Percentiles rank a stretch among this genome's conserved stretches.
Evolutionary conservation across 2,329 filamentous ascomycete genomes (phyloP).

Genomic region (Monosporascus ibericus): DNA sequence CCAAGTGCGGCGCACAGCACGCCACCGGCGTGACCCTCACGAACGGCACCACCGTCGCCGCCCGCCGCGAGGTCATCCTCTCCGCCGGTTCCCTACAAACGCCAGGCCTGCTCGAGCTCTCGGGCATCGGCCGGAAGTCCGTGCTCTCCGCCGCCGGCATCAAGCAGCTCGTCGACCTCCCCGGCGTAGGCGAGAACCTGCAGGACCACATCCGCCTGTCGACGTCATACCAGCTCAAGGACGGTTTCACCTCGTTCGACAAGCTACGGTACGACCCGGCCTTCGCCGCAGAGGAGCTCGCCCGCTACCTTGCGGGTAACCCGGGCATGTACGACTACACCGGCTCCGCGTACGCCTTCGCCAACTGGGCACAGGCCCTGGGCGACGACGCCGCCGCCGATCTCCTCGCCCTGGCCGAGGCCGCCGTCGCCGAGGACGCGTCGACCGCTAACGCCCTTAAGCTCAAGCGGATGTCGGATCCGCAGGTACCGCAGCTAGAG

Average conservation of each 20-base stretch:
- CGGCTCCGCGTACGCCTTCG: too few species aligned
- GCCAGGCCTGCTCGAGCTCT: constrained; percentile 55
- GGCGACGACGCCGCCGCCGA: too few species aligned
- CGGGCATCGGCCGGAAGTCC: constrained; percentile 47
- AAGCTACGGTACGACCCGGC: too few species aligned
- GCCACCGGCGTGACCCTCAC: constrained; percentile 34
- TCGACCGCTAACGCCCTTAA: too few species aligned
- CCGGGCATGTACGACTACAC: too few species aligned
- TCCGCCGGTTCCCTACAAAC: constrained; percentile 52
- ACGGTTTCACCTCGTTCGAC: background rate
- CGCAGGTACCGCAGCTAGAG: too few species aligned
- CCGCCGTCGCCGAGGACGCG: too few species aligned
- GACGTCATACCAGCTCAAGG: background rate
- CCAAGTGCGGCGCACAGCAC: constrained; percentile 11
- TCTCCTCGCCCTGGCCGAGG: too few species aligned
- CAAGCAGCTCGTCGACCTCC: constrained; percentile 34
- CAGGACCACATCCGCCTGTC: constrained; percentile 33
- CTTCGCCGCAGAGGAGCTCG: too few species aligned
- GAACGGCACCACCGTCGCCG: constrained; percentile 28
- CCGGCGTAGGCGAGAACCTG: constrained; percentile 42
- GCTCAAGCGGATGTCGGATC: too few species aligned
- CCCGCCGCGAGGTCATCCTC: constrained; percentile 46
- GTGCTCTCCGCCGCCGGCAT: constrained; percentile 36
- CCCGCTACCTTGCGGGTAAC: too few species aligned
- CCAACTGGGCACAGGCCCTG: too few species aligned